A percentile compares a stretch with the other conserved stretches of the same genome.
Evolutionary conservation across 2,329 filamentous ascomycete species (phyloP).

Genomic region (Raffaelea albimanens): DNA sequence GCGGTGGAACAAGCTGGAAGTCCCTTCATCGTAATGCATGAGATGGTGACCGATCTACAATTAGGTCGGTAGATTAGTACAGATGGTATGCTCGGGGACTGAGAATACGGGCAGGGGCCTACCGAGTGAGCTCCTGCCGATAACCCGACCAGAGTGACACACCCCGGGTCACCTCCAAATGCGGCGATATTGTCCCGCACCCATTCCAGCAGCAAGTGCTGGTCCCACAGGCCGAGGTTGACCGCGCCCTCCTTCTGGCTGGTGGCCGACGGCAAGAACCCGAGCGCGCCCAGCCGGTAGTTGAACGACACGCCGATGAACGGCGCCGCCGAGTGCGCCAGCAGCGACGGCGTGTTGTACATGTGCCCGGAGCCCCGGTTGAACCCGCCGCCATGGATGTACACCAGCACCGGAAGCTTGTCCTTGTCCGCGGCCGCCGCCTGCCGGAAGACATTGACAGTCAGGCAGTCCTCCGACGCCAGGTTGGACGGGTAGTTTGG

Average conservation of each 20-base stretch:
- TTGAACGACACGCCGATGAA: conserved; percentile 5
- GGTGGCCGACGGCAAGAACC: conserved; percentile 46
- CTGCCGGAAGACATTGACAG: conserved; percentile 51
- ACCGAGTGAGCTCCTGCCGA: conserved; percentile 44
- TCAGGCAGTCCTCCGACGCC: conserved; percentile 46
- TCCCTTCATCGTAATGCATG: conserved; percentile 28
- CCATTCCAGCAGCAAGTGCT: conserved; percentile 40
- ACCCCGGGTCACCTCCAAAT: conserved; percentile 41
- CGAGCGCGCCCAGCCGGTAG: conserved; percentile 47
- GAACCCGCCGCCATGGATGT: conserved; percentile 40
- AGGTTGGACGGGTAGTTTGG: not conserved
- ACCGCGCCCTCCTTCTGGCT: conserved; percentile 16
- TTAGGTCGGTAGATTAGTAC: conserved; percentile 28
- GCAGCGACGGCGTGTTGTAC: conserved; percentile 1
- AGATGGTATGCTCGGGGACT: no score
- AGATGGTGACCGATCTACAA: conserved; percentile 39
- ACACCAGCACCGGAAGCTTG: conserved; percentile 40
- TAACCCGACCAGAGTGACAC: conserved; percentile 38
- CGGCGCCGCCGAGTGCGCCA: not conserved
- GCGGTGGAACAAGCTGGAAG: conserved; percentile 23
- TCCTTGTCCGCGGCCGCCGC: not conserved
- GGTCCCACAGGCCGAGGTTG: conserved; percentile 48
- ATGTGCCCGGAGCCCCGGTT: conserved; percentile 1
- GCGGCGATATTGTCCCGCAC: conserved; percentile 41
- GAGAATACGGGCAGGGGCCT: not conserved